Evolutionary conservation across 2,329 filamentous ascomycete species (phyloP).

Genomic region (Colletotrichum neosansevieriae): DNA sequence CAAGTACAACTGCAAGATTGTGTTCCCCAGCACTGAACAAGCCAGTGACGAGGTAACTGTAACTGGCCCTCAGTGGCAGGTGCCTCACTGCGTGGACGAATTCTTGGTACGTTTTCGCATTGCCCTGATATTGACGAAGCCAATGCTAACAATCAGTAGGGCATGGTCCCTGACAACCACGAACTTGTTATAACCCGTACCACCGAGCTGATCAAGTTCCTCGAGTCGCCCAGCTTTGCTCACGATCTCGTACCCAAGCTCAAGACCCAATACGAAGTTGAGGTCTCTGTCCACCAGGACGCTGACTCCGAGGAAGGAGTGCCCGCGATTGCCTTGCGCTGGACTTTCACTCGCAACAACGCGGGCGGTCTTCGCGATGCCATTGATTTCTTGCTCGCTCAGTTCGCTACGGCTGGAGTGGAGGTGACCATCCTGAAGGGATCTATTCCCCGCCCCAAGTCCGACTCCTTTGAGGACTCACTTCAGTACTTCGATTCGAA

Average conservation of each 20-base stretch:
- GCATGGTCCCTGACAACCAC: constrained; percentile 97
- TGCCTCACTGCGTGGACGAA: constrained; percentile 95
- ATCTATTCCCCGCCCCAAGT: constrained; percentile 97
- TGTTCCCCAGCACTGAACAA: constrained; percentile 96
- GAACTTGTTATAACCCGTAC: constrained; percentile 87
- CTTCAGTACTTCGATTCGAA: constrained; percentile 98
- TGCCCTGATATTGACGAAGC: neutral
- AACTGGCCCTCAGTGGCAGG: constrained; percentile 97
- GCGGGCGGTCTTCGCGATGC: constrained; percentile 95
- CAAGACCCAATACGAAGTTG: constrained; percentile 91
- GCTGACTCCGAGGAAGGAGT: constrained; percentile 68
- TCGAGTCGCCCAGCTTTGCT: constrained; percentile 84
- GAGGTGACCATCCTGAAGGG: constrained; percentile 90
- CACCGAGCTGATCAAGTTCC: constrained; percentile 80
- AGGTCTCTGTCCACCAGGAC: constrained; percentile 79
- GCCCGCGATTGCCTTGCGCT: constrained; percentile 73
- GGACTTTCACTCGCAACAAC: constrained; percentile 95
- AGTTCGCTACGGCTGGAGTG: constrained; percentile 89
- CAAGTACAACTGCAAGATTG: constrained; percentile 99
- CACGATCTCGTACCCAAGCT: constrained; percentile 85
- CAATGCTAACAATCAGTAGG: constrained; percentile 58
- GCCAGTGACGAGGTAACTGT: constrained; percentile 97
- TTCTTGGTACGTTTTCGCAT: constrained; percentile 73
- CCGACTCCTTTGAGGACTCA: constrained; percentile 97
- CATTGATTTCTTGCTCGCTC: constrained; percentile 90